phyloP scores from a whole-genome alignment of 2,329 filamentous ascomycete genomes.

The Colletotrichum theobromicola region DNA sequence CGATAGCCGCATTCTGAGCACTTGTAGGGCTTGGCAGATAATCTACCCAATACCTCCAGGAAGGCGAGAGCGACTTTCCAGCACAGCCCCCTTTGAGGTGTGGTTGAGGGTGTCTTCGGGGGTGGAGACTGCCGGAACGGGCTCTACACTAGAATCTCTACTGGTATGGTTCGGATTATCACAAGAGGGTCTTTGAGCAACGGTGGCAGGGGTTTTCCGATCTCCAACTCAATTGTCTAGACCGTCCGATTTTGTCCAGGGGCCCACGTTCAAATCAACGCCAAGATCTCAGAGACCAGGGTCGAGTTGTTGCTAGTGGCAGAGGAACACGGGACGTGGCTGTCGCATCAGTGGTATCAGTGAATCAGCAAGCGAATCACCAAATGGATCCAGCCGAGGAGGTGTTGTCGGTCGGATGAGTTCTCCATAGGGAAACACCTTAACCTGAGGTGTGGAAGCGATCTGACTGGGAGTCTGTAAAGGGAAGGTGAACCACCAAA shows the following conservation, averaged over 20 bases:
- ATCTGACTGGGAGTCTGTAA: neutral
- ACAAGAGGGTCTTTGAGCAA: neutral
- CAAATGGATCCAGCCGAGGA: neutral
- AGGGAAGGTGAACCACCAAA: neutral
- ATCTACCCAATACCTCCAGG: neutral
- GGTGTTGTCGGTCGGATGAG: neutral
- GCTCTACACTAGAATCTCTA: neutral
- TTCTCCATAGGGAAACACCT: neutral
- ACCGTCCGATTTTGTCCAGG: neutral
- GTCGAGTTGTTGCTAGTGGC: neutral
- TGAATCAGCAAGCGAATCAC: neutral
- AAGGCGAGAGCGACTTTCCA: neutral
- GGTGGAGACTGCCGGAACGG: neutral
- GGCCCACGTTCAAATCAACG: neutral
- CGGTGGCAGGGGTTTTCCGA: neutral
- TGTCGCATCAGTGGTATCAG: neutral
- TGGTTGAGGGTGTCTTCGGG: neutral
- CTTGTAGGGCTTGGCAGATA: conserved; percentile 3
- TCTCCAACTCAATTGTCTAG: neutral
- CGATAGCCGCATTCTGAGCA: neutral
- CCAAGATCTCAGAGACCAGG: neutral
- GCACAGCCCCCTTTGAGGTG: conserved; percentile 5
- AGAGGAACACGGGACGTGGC: neutral
- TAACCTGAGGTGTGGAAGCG: neutral
- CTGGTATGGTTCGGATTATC: neutral